These are phyloP conservation scores for Geotrichum candidum DNA, from an alignment of 1,139 yeast species.

Conservation along the genomic window DNA sequence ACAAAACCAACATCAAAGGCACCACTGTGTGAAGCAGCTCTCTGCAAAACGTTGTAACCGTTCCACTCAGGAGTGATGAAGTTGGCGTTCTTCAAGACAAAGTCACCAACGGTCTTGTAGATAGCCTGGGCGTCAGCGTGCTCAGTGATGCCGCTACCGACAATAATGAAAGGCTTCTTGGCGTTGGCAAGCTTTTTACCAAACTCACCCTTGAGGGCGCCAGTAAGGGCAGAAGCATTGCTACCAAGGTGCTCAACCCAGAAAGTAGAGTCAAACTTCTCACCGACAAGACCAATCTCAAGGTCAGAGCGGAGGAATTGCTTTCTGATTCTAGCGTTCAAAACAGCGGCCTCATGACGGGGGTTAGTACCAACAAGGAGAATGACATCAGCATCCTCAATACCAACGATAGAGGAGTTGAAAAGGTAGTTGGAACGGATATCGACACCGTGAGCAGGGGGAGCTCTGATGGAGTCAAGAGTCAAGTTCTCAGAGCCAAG, in stretches of 20 bases:
- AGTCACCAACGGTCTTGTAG: conserved; percentile 57
- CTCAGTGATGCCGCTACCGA: conserved; percentile 77
- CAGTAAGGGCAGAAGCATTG: conserved; percentile 50
- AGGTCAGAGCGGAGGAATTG: conserved; percentile 67
- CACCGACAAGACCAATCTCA: conserved; percentile 67
- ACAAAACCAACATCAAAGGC: conserved; percentile 82
- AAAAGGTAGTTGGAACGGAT: conserved; percentile 74
- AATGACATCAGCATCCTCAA: conserved; percentile 77
- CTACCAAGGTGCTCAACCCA: conserved; percentile 59
- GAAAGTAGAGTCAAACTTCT: conserved; percentile 72
- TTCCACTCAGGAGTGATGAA: conserved; percentile 74
- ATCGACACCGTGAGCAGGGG: conserved; percentile 66
- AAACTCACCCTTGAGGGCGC: conserved; percentile 60
- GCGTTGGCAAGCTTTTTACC: conserved; percentile 68
- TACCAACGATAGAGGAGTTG: conserved; percentile 73
- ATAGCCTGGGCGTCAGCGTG: conserved; percentile 60
- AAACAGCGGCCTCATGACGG: conserved; percentile 84
- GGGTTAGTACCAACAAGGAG: conserved; percentile 81
- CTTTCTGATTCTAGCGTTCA: conserved; percentile 79
- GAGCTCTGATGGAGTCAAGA: conserved; percentile 55
- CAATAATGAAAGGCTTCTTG: conserved; percentile 68
- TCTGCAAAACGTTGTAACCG: conserved; percentile 73
- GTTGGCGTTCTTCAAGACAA: conserved; percentile 53
- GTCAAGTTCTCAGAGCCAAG: conserved; percentile 79
- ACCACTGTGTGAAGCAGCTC: conserved; percentile 82